Conservation (phyloP, 306 rosid species). For the Malus sylvestris region DNA sequence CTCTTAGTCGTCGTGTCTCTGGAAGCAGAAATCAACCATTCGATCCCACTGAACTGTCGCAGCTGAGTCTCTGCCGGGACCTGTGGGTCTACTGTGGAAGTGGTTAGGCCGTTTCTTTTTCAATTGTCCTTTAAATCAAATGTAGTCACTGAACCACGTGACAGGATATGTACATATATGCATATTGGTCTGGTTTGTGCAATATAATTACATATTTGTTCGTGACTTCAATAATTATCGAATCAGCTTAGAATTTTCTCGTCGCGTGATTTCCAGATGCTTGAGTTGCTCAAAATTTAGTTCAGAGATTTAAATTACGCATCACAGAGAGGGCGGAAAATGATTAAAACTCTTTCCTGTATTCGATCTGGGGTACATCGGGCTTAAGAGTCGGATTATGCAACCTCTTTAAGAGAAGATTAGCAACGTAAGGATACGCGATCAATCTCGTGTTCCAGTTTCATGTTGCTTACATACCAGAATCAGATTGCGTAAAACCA, state of each 20-base stretch:
- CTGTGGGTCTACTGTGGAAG: conserved; percentile 11
- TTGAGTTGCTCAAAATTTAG: background rate
- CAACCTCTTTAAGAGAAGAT: background rate
- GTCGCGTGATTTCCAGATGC: background rate
- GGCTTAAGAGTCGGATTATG: background rate
- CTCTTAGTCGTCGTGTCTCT: conserved; percentile 11
- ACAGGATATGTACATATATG: conserved; percentile 32
- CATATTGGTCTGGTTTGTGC: conserved; percentile 32
- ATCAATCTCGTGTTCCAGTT: background rate
- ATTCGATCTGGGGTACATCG: background rate
- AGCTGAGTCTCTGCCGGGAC: conserved; percentile 12
- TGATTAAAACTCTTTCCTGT: background rate
- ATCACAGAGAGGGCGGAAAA: background rate
- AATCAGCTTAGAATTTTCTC: background rate
- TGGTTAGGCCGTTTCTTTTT: conserved; percentile 22
- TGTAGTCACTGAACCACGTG: conserved; percentile 23
- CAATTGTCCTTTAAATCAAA: background rate
- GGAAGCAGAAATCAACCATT: conserved; percentile 21
- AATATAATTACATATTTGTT: conserved; percentile 24
- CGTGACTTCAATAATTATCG: background rate
- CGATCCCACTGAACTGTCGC: background rate
- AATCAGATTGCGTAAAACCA: background rate
- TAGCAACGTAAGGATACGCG: background rate
- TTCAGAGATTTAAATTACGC: background rate
- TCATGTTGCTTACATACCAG: background rate